Evolutionary conservation across 2,329 filamentous ascomycete species (phyloP).

Genomic region (Aureobasidium melanogenum): DNA sequence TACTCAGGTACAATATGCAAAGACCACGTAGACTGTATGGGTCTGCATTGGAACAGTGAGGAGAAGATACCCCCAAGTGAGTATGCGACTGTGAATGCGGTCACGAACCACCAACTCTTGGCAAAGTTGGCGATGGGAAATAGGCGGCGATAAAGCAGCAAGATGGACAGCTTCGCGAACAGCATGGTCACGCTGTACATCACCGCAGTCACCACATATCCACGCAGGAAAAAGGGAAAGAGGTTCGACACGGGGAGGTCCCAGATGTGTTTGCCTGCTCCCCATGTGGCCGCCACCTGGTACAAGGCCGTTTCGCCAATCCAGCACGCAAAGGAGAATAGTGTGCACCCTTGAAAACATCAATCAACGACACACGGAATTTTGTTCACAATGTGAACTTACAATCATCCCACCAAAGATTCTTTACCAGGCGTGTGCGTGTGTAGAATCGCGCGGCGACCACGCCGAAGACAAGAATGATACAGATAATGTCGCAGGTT

Average conservation of each 20-base stretch:
- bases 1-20: neutral
- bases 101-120: neutral
- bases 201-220: neutral
- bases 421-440: neutral
- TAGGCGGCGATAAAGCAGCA: constrained; percentile 9
- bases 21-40: constrained; percentile 2
- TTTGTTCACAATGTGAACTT: neutral
- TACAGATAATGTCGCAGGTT: constrained; percentile 4
- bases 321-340: neutral
- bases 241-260: neutral
- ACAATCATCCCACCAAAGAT: constrained; percentile 10
- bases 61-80: neutral
- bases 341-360: neutral
- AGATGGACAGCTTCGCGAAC: constrained; percentile 18
- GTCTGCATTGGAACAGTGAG: constrained; percentile 8
- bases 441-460: constrained; percentile 4
- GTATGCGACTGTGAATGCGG: constrained; percentile 9
- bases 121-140: constrained; percentile 8
- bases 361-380: neutral
- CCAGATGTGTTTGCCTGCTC: constrained; percentile 5
- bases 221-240: neutral
- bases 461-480: neutral
- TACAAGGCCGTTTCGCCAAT: neutral
- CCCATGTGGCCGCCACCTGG: neutral
- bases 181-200: constrained; percentile 11